phyloP scores from a whole-genome alignment of 331 rosid species.

The Quercus tomentella region DNA sequence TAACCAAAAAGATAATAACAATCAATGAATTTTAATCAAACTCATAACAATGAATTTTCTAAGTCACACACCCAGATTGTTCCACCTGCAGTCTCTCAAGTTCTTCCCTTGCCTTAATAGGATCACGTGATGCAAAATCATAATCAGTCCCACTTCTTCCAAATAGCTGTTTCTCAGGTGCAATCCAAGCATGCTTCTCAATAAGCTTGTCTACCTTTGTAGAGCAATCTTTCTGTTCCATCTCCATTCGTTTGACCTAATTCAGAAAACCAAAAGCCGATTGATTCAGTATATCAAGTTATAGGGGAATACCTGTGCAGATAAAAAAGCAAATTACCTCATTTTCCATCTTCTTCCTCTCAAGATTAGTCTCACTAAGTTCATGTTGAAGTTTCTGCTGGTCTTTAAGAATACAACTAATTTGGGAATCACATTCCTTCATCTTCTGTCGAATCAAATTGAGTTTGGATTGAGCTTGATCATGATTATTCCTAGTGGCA shows the following conservation, averaged over 20 bases:
- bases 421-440: conserved; percentile 83
- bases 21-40: not conserved
- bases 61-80: conserved; percentile 74
- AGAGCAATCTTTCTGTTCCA: conserved; percentile 87
- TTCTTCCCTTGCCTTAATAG: conserved; percentile 65
- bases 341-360: conserved; percentile 92
- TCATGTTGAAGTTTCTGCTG: conserved; percentile 67
- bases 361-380: conserved; percentile 74
- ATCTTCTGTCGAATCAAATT: conserved; percentile 60
- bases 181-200: conserved; percentile 95
- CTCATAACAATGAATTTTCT: not conserved
- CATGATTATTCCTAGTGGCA: conserved; percentile 58
- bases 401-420: conserved; percentile 61
- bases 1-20: not conserved
- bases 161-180: conserved; percentile 81
- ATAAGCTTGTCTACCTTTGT: conserved; percentile 74
- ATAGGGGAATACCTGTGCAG: not conserved
- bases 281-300: conserved; percentile 20
- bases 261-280: conserved; percentile 13
- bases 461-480: conserved; percentile 56
- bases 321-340: conserved; percentile 52
- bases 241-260: conserved; percentile 82
- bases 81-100: conserved; percentile 76
- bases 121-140: conserved; percentile 75
- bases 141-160: conserved; percentile 90